Conservation (phyloP, 148 eudicot species). For the Cornus suecica region DNA sequence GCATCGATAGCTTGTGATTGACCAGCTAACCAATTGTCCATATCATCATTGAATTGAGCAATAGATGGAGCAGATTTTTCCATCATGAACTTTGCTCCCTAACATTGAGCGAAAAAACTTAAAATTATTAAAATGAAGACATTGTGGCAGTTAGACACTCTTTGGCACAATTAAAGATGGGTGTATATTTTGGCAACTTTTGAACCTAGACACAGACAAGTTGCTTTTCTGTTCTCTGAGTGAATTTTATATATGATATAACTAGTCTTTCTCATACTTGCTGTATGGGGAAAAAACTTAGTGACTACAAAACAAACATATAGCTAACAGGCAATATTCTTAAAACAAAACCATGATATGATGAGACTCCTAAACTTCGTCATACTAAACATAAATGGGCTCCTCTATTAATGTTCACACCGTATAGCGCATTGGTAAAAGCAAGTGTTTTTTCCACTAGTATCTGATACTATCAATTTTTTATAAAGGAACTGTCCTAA, state of each 20-base stretch:
- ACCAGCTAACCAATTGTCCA: slow-evolving; percentile 41
- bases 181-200: not conserved
- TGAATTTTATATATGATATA: not conserved
- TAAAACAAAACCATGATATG: not conserved
- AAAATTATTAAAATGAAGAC: slow-evolving; percentile 1
- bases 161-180: not conserved
- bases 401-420: not conserved
- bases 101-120: not conserved
- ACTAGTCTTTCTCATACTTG: not conserved
- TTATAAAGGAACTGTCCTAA: not conserved
- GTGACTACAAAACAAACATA: not conserved
- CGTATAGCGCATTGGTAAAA: not conserved
- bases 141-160: not conserved
- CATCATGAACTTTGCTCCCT: slow-evolving; percentile 34
- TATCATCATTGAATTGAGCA: slow-evolving; percentile 23
- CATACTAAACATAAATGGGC: not conserved
- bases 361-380: not conserved
- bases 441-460: not conserved
- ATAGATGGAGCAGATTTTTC: slow-evolving; percentile 21
- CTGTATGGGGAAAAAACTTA: not conserved
- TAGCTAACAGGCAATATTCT: not conserved
- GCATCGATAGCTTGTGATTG: slow-evolving; percentile 48
- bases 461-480: not conserved
- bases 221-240: not conserved
- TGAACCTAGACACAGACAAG: too few species aligned